Evolutionary conservation across 2,329 filamentous ascomycete genomes (phyloP), one percentile per base, ranked within the genome.

Genomic region (Endoconidiophora polonica): DNA sequence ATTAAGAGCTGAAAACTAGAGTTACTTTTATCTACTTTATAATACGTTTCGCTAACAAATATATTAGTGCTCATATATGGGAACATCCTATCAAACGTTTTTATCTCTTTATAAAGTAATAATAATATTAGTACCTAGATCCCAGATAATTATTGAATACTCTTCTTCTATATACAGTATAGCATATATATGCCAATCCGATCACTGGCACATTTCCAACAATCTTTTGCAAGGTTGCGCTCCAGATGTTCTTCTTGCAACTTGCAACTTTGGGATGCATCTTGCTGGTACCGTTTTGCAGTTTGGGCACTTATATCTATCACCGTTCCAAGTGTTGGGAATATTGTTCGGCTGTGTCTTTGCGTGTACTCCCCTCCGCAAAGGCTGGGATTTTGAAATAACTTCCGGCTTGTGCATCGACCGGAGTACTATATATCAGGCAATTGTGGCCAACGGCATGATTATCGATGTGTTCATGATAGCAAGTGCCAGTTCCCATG

Each of bases 161-260:
- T 29, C 5, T 45, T 4, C 16, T 12, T 33, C 6, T 6, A 12
- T 33, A 9, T 12, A 33, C 24, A 45, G 43, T 45, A 29, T 24
- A 29, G n/a, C 9, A 45, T 29, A 3, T 29, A 3, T 45, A 45
- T 29, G 43, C 26, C 26, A 45, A 45, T 5, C 43, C 43, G 12
- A 33, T 45, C 33, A n/a, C 33, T 18, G 26, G 18, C 16, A 29
- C 33, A 16, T 45, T 36, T 14, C 24, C 43, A n/a, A 45, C 43
- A n/a, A 23, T 45, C 9, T 45, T 45, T 33, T 45, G 43, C 43
- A 45, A 45, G 43, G 43, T 45, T n/a, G 43, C 43, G 14, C 16
- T 37, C 4, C 44, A 37, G 16, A 36, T 37, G 29, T 46, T 46
- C 22, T 46, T 36, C 33, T 20, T 45, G 44, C 44, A 46, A 14